Evolutionary conservation across 1,139 yeast species (phyloP).

Genomic region (Pichia sp.): DNA sequence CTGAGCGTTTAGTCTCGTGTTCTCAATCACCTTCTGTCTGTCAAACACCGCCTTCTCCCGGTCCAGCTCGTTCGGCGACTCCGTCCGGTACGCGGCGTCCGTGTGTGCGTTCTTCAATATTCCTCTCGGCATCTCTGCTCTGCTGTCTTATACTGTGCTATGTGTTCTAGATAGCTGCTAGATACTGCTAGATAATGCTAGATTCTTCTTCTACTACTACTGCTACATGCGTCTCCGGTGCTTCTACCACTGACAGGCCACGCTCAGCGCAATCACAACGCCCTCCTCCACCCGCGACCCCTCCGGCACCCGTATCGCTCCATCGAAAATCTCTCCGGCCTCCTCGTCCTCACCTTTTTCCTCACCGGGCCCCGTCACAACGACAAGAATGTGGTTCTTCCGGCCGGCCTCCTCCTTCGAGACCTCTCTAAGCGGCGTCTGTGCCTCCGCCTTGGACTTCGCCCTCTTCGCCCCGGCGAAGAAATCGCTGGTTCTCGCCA

Average conservation of each 20-base stretch:
- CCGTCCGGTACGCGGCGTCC: conserved; percentile 27
- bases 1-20: conserved; percentile 41
- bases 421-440: neutral
- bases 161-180: too few relatives aligned
- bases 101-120: conserved; percentile 37
- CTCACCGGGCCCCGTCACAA: neutral
- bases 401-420: neutral
- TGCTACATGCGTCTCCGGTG: neutral
- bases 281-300: conserved; percentile 6
- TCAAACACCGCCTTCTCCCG: conserved; percentile 29
- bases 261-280: conserved; percentile 3
- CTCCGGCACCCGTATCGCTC: conserved; percentile 3
- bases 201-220: neutral
- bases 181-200: too few relatives aligned
- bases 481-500: conserved; percentile 64
- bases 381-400: neutral
- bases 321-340: neutral
- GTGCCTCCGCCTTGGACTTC: neutral
- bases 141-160: neutral
- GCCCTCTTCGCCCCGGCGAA: conserved; percentile 34
- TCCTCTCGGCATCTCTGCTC: conserved; percentile 21
- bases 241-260: neutral
- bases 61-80: conserved; percentile 18
- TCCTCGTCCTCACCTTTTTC: neutral
- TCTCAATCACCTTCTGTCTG: conserved; percentile 42